phyloP scores from a whole-genome alignment of 352 stramenopile species.

The Globisporangium cystogenes region DNA sequence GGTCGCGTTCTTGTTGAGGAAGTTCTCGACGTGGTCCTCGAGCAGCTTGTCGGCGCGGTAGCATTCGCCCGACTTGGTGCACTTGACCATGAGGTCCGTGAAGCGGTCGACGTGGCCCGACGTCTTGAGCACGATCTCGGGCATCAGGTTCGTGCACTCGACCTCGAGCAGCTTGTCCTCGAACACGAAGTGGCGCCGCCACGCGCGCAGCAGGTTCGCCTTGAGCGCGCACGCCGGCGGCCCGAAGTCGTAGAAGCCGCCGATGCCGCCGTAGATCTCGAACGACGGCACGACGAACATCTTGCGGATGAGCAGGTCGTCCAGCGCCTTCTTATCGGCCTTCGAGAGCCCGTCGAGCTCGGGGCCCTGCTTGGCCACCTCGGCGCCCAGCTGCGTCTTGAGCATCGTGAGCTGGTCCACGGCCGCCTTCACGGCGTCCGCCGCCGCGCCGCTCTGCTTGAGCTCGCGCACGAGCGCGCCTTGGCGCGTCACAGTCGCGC shows the following conservation, averaged over 20 bases:
- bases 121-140: conserved; percentile 97
- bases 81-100: conserved; percentile 99
- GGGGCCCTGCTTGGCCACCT: conserved; percentile 69
- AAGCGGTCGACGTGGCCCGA: conserved; percentile 99
- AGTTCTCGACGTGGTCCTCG: conserved; percentile 98
- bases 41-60: conserved; percentile 99
- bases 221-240: conserved; percentile 95
- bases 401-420: conserved; percentile 93
- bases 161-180: conserved; percentile 98
- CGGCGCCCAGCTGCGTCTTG: conserved; percentile 86
- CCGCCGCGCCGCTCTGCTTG: conserved; percentile 93
- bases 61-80: conserved; percentile 95
- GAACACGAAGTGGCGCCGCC: conserved; percentile 98
- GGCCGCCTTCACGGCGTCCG: conserved; percentile 85
- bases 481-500: conserved; percentile 94
- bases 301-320: conserved; percentile 97
- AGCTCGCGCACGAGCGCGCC: conserved; percentile 93
- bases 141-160: conserved; percentile 98
- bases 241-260: conserved; percentile 98
- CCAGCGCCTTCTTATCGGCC: conserved; percentile 89
- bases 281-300: conserved; percentile 99
- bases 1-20: conserved; percentile 89
- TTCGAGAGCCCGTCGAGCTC: conserved; percentile 59
- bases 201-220: conserved; percentile 95
- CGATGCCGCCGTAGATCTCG: conserved; percentile 99